These are phyloP conservation scores for Tetraselmis striata DNA, from an alignment of 139 green algal species.

Conservation along the genomic window DNA sequence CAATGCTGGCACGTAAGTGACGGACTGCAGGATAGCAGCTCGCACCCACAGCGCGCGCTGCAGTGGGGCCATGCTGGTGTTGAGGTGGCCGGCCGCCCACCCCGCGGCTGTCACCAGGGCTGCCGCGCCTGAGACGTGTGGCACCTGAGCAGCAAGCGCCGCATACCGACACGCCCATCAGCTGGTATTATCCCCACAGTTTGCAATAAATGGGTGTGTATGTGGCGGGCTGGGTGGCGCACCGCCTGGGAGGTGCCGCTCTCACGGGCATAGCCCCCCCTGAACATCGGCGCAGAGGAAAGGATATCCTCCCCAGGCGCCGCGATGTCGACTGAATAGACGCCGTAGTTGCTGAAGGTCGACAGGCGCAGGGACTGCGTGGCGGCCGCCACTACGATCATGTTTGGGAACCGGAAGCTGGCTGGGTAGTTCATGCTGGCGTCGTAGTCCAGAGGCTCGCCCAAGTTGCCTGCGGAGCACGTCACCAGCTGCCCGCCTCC, in stretches of 20 bases:
- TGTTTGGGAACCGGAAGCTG: not conserved
- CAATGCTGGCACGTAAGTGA: not conserved
- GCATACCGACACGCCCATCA: not conserved
- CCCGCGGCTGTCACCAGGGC: not conserved
- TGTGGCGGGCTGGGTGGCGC: not conserved
- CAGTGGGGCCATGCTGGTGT: not conserved
- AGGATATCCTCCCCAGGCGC: not conserved
- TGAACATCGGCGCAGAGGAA: not conserved
- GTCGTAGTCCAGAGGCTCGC: not conserved
- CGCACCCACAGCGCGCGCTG: not conserved
- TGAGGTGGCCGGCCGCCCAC: not conserved
- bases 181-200: no score
- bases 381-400: not conserved
- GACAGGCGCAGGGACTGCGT: not conserved
- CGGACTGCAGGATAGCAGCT: not conserved
- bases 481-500: not conserved
- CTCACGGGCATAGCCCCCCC: not conserved
- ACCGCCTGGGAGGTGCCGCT: not conserved
- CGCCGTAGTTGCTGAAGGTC: not conserved
- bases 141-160: not conserved
- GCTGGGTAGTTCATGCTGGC: not conserved
- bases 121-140: not conserved
- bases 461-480: not conserved
- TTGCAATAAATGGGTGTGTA: no score
- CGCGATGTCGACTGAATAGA: not conserved